These are phyloP conservation scores for Leccinum olivaceopallidum DNA, from an alignment of 768 basidiomycete species.

Conservation along the genomic window DNA sequence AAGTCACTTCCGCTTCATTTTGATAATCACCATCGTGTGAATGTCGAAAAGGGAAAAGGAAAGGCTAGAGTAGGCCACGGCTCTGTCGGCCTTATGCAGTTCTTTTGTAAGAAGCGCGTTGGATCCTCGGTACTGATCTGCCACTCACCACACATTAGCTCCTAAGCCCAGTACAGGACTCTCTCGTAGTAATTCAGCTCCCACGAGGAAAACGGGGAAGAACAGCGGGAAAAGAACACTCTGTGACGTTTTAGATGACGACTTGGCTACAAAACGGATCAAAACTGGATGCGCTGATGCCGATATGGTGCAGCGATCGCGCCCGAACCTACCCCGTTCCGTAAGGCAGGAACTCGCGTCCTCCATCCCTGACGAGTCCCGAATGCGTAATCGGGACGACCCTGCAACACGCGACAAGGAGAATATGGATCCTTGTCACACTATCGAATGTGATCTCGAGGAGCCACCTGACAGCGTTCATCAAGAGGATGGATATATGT, in stretches of 20 bases:
- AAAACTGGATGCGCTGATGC: conserved; percentile 23
- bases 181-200: conserved; percentile 30
- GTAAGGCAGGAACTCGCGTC: conserved; percentile 13
- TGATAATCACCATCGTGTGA: conserved; percentile 26
- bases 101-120: conserved; percentile 55
- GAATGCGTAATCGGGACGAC: conserved; percentile 45
- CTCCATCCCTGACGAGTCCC: conserved; percentile 10
- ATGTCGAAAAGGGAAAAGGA: conserved; percentile 46
- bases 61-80: conserved; percentile 35
- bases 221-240: conserved; percentile 78
- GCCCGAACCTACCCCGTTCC: conserved; percentile 14
- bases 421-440: conserved; percentile 38
- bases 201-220: conserved; percentile 44
- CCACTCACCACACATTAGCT: conserved; percentile 30
- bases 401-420: conserved; percentile 38
- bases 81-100: conserved; percentile 50
- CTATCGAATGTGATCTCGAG: conserved; percentile 43
- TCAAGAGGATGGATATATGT: conserved; percentile 84
- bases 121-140: conserved; percentile 39
- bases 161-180: conserved; percentile 28
- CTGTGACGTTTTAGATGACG: conserved; percentile 67
- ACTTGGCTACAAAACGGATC: conserved; percentile 54
- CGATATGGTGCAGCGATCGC: conserved; percentile 33
- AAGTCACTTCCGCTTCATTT: conserved; percentile 42
- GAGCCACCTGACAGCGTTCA: conserved; percentile 45